A percentile compares a stretch with the other conserved stretches of the same genome.
phyloP scores from a whole-genome alignment of 768 basidiomycete species.

The Hypsizygus marmoreus region DNA sequence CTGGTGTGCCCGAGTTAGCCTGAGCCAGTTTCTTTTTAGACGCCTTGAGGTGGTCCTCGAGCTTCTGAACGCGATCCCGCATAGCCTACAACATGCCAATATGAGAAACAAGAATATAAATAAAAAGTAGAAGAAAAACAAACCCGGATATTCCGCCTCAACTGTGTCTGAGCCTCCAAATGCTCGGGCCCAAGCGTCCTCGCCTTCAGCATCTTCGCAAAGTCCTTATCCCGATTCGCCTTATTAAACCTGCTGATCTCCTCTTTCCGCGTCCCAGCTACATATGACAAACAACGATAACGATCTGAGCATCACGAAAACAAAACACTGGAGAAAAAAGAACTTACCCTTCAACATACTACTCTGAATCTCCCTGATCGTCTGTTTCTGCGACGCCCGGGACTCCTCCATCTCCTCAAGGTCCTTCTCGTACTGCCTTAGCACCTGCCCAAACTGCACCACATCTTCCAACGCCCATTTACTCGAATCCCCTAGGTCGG shows the following conservation, averaged over 20 bases:
- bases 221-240: slow-evolving; percentile 78
- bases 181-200: slow-evolving; percentile 87
- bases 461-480: slow-evolving; percentile 62
- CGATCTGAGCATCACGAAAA: not conserved
- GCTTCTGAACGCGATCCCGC: slow-evolving; percentile 71
- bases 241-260: slow-evolving; percentile 80
- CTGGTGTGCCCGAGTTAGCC: slow-evolving; percentile 60
- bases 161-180: slow-evolving; percentile 74
- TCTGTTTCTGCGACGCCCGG: slow-evolving; percentile 39
- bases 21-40: slow-evolving; percentile 72
- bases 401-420: slow-evolving; percentile 48
- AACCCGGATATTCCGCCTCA: slow-evolving; percentile 75
- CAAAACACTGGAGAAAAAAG: not conserved
- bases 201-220: slow-evolving; percentile 71
- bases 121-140: slow-evolving; percentile 22
- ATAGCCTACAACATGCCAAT: slow-evolving; percentile 50
- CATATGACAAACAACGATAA: slow-evolving; percentile 1
- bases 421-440: slow-evolving; percentile 54
- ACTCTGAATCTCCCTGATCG: slow-evolving; percentile 60
- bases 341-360: slow-evolving; percentile 66
- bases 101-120: not conserved
- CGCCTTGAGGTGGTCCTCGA: slow-evolving; percentile 71
- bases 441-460: slow-evolving; percentile 48
- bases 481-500: slow-evolving; percentile 45
- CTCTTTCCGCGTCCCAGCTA: slow-evolving; percentile 81